Evolutionary conservation across 2,329 filamentous ascomycete genomes (phyloP), one percentile per base, ranked within the genome.

Genomic region (Penicillium sp.): DNA sequence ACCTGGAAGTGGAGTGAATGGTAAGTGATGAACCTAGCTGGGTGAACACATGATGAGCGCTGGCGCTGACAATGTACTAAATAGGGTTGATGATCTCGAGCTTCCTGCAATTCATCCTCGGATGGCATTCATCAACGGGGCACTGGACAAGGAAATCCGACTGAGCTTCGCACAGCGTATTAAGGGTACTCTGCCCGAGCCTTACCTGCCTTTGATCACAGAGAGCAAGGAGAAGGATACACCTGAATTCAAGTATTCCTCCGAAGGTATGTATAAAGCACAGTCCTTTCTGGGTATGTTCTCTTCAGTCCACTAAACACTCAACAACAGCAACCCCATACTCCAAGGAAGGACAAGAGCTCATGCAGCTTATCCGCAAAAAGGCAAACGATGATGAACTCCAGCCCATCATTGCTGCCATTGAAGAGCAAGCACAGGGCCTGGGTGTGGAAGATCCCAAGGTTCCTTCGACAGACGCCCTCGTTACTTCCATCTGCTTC

Each of bases 1-100:
- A 95, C 95, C 10, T 99, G 95, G 95, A 98, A 98, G 79, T 99
- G 95, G 95, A 89, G 91, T 17, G 95, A 99, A 80, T 99, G 95
- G 95, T 87, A 77, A 70, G 83, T 79, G 22, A 47, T 44, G 24
- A 19, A 45, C 6, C 2, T 9, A 6, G 37, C 26, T 5, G 4
- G 6, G 7, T 22, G 4, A 1, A 8, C 4, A 22, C 13, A 35
- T 22, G 24, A 13, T 6, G 2, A 13, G 6, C 17, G 42, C 8
- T 7, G 33, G 45, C 37, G 47, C 71, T 73, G 54, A 76, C 56
- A 24, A 37, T 57, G 28, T 54, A 19, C 5, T 6, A 37, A 42
- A 51, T 53, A 88, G 86, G 86, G 85, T 91, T 53, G 92, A 93
- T 17, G 93, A 98, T 74, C 88, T 97, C 17, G 84, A 88, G 47